Evolutionary conservation across 108 stramenopile species (phyloP).

Genomic region (Pseudonitzschia multiseries): DNA sequence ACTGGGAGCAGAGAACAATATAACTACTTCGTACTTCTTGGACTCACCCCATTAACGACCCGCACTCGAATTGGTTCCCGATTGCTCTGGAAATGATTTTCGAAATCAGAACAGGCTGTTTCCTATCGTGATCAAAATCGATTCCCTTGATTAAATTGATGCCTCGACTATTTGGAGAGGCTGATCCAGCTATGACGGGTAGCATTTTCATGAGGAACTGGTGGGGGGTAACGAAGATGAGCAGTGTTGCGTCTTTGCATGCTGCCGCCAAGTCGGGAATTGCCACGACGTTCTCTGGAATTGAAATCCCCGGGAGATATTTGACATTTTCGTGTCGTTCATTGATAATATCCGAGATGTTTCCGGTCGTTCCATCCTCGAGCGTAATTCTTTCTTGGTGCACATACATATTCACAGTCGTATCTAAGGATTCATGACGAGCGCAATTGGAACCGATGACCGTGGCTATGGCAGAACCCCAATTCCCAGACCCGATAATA

Average conservation of each 20-base stretch:
- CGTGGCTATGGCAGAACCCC: slow-evolving; percentile 89
- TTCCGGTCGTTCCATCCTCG: background rate
- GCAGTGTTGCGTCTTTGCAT: slow-evolving; percentile 77
- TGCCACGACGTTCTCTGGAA: slow-evolving; percentile 87
- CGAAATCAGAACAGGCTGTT: slow-evolving; percentile 72
- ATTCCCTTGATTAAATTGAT: slow-evolving; percentile 84
- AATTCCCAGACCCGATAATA: slow-evolving; percentile 93
- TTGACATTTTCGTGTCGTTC: slow-evolving; percentile 92
- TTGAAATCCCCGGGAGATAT: slow-evolving; percentile 88
- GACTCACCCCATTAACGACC: slow-evolving; percentile 87
- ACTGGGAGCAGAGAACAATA: too few species aligned
- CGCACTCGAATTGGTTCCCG: slow-evolving; percentile 64
- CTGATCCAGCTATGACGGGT: slow-evolving; percentile 59
- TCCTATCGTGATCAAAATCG: slow-evolving; percentile 62
- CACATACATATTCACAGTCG: slow-evolving; percentile 90
- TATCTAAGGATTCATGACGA: slow-evolving; percentile 64
- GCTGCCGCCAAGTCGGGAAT: slow-evolving; percentile 81
- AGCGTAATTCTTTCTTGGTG: slow-evolving; percentile 71
- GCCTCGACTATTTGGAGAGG: slow-evolving; percentile 69
- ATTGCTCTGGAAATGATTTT: slow-evolving; percentile 67
- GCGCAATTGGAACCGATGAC: slow-evolving; percentile 78
- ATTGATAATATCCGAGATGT: slow-evolving; percentile 93
- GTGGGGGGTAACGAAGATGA: slow-evolving; percentile 94
- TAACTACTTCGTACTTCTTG: too few species aligned
- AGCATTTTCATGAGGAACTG: slow-evolving; percentile 84